Evolutionary conservation across 306 rosid species (phyloP), one percentile per base, ranked within the genome.

Genomic region (Citrullus colocynthis): DNA sequence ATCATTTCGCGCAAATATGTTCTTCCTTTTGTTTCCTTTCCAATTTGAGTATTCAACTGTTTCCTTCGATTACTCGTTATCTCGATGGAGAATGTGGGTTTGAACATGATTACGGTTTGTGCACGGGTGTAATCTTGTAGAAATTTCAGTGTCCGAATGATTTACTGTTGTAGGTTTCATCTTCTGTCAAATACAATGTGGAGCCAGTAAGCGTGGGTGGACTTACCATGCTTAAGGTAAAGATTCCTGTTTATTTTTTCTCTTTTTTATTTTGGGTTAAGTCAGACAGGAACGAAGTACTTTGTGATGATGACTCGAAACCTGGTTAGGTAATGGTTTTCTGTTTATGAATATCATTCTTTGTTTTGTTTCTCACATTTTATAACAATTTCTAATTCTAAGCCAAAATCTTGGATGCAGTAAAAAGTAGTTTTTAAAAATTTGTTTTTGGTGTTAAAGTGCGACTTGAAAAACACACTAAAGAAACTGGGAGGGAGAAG

Each of bases 211-310:
- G 81, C 83, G 82, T 87, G 72, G 93, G 82, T 76, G 93, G 88
- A 54, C 78, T 95, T 58, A 81, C 93, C 81, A 80, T 92, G 89
- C 81, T 95, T 16, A 95, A 94, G 96, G 98, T 92, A 71, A 79
- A 28, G 42, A 49, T 72, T 28, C 59, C 9, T 21, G 20, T 21
- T 56, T 72, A 13, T 52, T 16, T 52, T 14, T 12, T 30, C 1
- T 24, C 39, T 61, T 28, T 61, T n/a, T 45, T 6, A 44, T n/a
- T 13, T 44, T 48, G 72, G 42, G 37, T 49, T 51, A 18, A 66
- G 45, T 2, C 7, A 14, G 72, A 30, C 32, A 3, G 69, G 78
- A 9, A 58, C 28, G 63, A 44, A 44, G 32, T 21, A n/a, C 20
- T 6, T 34, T 52, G 41, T 52, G 51, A 52, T 9, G 16, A 13